phyloP scores from a whole-genome alignment of 768 basidiomycete species.

The Pisolithus sp. region DNA sequence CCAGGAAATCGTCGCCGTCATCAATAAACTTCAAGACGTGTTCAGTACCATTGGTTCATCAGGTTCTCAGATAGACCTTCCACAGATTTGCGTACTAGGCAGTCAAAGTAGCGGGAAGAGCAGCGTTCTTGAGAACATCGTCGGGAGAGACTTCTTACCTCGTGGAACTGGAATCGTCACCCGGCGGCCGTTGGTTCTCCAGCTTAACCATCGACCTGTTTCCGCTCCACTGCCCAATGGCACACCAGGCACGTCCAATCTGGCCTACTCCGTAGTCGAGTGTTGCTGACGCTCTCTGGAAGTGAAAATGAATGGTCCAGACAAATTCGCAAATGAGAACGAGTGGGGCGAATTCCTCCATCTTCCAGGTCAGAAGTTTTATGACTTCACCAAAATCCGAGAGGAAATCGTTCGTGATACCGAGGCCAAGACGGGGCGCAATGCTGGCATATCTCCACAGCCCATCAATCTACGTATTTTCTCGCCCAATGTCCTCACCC shows the following conservation, averaged over 20 bases:
- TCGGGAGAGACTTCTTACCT: conserved; percentile 96
- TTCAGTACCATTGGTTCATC: conserved; percentile 79
- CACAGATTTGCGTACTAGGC: conserved; percentile 87
- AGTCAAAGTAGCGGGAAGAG: conserved; percentile 93
- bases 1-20: conserved; percentile 69
- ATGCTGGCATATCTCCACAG: conserved; percentile 94
- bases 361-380: conserved; percentile 94
- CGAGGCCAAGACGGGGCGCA: conserved; percentile 96
- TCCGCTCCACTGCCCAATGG: conserved; percentile 40
- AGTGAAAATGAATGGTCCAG: conserved; percentile 38
- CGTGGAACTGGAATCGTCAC: conserved; percentile 99
- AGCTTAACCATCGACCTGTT: conserved; percentile 84
- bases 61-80: conserved; percentile 77
- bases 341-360: conserved; percentile 99
- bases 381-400: conserved; percentile 94
- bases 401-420: conserved; percentile 96
- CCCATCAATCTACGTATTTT: conserved; percentile 98
- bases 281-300: conserved; percentile 2
- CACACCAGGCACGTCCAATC: conserved; percentile 32
- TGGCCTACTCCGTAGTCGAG: not conserved
- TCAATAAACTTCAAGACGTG: conserved; percentile 91
- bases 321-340: conserved; percentile 79
- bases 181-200: conserved; percentile 89
- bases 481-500: conserved; percentile 94
- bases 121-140: conserved; percentile 95